Percentiles rank a stretch among this genome's conserved stretches.
Evolutionary conservation across 1,284 basidiomycete genomes (phyloP).

Genomic region (Trametes polyzona): DNA sequence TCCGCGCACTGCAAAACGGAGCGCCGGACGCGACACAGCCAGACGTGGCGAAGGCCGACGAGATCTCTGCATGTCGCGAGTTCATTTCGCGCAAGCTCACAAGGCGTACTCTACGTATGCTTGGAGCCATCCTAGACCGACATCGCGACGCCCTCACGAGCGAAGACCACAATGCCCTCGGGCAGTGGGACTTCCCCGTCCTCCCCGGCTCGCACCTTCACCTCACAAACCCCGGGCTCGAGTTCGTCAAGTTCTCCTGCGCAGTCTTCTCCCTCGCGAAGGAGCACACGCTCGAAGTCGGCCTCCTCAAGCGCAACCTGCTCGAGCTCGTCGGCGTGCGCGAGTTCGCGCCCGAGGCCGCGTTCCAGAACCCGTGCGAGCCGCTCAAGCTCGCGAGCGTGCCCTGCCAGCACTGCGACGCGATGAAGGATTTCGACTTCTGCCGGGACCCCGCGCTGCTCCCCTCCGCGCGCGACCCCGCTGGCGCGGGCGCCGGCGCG

Average conservation of each 20-base stretch:
- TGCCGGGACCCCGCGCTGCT: slow-evolving; percentile 91
- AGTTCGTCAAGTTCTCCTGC: slow-evolving; percentile 90
- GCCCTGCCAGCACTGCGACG: slow-evolving; percentile 90
- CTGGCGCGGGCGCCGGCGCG: slow-evolving; percentile 24
- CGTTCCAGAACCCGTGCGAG: slow-evolving; percentile 93
- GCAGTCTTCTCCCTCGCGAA: slow-evolving; percentile 81
- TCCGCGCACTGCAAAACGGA: slow-evolving; percentile 75
- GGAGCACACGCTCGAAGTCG: slow-evolving; percentile 85
- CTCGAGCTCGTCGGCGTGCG: slow-evolving; percentile 88
- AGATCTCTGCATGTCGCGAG: slow-evolving; percentile 68
- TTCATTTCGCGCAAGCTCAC: slow-evolving; percentile 86
- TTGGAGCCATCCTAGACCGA: slow-evolving; percentile 70
- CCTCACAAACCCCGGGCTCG: slow-evolving; percentile 80
- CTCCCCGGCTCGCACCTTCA: slow-evolving; percentile 87
- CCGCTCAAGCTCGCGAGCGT: slow-evolving; percentile 87
- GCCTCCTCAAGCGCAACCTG: slow-evolving; percentile 87
- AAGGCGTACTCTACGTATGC: slow-evolving; percentile 76
- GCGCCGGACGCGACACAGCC: slow-evolving; percentile 64
- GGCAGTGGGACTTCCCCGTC: slow-evolving; percentile 79
- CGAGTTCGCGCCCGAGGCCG: slow-evolving; percentile 86
- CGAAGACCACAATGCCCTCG: slow-evolving; percentile 50
- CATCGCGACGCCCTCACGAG: slow-evolving; percentile 66
- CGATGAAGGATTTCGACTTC: slow-evolving; percentile 91
- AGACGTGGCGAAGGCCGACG: slow-evolving; percentile 72
- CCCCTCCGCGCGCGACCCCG: slow-evolving; percentile 54